phyloP scores from a whole-genome alignment of 2,329 filamentous ascomycete species.

The Chaetomiaceae sp. region DNA sequence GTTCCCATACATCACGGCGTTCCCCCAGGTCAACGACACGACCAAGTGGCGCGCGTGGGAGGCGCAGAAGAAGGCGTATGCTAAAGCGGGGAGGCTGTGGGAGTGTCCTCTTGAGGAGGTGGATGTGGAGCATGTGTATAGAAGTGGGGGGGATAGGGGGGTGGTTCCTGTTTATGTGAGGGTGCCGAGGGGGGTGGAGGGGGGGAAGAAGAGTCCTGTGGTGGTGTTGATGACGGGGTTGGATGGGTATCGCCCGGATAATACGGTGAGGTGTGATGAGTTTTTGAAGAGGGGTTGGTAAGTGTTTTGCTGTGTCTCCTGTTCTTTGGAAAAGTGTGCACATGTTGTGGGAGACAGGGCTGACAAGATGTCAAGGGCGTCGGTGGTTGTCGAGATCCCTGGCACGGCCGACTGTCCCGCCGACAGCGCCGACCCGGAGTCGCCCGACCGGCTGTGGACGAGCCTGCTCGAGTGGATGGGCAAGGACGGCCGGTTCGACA shows the following conservation, averaged over 20 bases:
- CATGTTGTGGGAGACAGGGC: too few species aligned
- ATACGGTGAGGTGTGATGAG: conserved; percentile 56
- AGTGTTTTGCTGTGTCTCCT: neutral
- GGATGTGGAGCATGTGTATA: conserved; percentile 53
- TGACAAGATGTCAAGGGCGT: conserved; percentile 35
- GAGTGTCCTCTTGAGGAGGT: conserved; percentile 58
- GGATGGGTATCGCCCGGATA: conserved; percentile 60
- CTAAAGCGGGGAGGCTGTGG: conserved; percentile 52
- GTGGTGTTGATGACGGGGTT: conserved; percentile 58
- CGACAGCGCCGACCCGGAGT: conserved; percentile 53
- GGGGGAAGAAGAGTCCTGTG: conserved; percentile 34
- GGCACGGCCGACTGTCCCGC: conserved; percentile 65
- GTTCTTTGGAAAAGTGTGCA: neutral
- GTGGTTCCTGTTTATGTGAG: conserved; percentile 62
- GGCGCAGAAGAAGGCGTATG: conserved; percentile 58
- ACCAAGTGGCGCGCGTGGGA: conserved; percentile 60
- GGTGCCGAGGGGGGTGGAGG: conserved; percentile 42
- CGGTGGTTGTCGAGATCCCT: conserved; percentile 59
- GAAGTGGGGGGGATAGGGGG: conserved; percentile 45
- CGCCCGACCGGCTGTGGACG: conserved; percentile 57
- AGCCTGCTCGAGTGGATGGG: conserved; percentile 58
- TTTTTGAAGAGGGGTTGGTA: conserved; percentile 56
- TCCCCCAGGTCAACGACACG: conserved; percentile 35
- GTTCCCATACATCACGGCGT: conserved; percentile 54
- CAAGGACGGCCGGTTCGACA: conserved; percentile 48